Base-by-base conservation (phyloP, 345 rosid species). In the Garcia nutans region DNA sequence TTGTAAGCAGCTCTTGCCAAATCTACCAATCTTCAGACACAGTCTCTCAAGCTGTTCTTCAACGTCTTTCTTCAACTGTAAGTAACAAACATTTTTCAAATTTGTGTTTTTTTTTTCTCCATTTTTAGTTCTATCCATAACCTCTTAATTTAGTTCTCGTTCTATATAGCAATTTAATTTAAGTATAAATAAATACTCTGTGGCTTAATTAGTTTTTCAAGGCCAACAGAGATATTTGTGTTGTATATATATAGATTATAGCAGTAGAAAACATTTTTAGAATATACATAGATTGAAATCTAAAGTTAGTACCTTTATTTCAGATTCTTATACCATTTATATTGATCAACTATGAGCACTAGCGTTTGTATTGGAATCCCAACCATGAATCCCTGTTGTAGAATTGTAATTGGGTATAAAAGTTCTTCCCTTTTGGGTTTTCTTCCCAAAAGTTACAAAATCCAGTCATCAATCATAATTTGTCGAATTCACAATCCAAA, bases 311-410 rank as follows among this genome's bases (percentile, higher is more conserved):
- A 19, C 20, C 19, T 12, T 62, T 62, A 15, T 8, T 13, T 62
- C 33, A 16, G 42, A 26, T 26, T 62, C 8, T 28, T 41, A 3
- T 9, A 45, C 2, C 1, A n/a, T 37, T 12, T 23, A 10, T 2
- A 23, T 33, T 37, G 6, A 59, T 8, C 33, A 68, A 74, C 60
- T 60, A 91, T 93, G 97, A 95, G 78, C 72, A 78, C 84, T 71
- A 56, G 80, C 45, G 81, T 87, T 67, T 90, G 89, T 81, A 82
- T 94, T 72, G 87, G 89, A 61, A 85, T 91, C 76, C 86, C 91
- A 20, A 81, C 87, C 9, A 83, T 91, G 90, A 95, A 86, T 84
- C 99, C 99, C 73, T 89, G 88, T 78, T 85, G 97, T 85, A 88
- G 87, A 85, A 84, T 89, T 77, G 73, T 89, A 42, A 81, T 91